phyloP scores from a whole-genome alignment of 164 flowering plant genomes.

The Vitis rupestris region DNA sequence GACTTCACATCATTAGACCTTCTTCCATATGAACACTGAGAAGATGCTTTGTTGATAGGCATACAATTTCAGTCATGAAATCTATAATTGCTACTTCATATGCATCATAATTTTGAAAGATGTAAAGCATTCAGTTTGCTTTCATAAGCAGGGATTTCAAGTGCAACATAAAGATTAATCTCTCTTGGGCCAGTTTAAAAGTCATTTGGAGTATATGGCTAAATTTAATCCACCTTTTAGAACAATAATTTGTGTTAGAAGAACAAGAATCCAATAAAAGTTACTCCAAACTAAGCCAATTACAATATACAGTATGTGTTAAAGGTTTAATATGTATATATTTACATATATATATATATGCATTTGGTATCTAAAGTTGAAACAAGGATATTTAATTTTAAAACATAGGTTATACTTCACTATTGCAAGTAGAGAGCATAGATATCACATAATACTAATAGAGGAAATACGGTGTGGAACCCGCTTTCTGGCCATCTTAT shows the following conservation, averaged over 20 bases:
- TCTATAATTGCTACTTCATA: conserved; percentile 21
- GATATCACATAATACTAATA: too few relatives aligned
- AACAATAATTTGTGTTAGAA: background rate
- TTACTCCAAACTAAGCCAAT: background rate
- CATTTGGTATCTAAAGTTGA: background rate
- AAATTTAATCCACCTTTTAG: background rate
- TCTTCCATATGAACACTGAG: conserved; percentile 1
- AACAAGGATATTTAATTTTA: background rate
- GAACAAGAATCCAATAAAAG: background rate
- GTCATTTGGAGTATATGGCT: background rate
- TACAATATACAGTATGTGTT: background rate
- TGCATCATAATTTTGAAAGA: conserved; percentile 16
- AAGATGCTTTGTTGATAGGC: conserved; percentile 16
- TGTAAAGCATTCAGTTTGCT: conserved; percentile 17
- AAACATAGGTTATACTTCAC: too few relatives aligned
- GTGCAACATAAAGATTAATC: conserved; percentile 17
- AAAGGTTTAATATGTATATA: background rate
- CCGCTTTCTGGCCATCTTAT: too few relatives aligned
- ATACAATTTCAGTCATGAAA: conserved; percentile 7
- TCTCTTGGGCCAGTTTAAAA: background rate
- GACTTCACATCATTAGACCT: conserved; percentile 15
- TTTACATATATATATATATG: background rate
- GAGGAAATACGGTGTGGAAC: too few relatives aligned
- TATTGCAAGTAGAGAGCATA: too few relatives aligned
- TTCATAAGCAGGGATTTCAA: conserved; percentile 24